Evolutionary conservation across 225 moss, liverwort and hornwort genomes (phyloP).

Genomic region (Antitrichia curtipendula): DNA sequence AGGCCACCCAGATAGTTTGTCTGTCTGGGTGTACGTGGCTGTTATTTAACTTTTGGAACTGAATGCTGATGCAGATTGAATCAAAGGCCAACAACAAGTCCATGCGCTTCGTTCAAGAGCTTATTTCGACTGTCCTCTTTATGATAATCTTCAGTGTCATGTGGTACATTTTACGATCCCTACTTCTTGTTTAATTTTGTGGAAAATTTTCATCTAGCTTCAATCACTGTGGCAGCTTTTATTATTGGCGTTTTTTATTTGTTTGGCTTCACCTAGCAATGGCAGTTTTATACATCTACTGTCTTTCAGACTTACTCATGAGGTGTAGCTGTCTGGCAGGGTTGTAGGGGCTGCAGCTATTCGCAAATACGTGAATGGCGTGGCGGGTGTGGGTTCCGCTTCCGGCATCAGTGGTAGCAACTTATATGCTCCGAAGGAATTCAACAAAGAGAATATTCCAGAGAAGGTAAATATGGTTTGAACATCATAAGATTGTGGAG

Average conservation of each 20-base stretch:
- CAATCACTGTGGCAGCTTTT: background rate
- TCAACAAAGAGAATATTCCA: conserved; percentile 85
- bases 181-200: background rate
- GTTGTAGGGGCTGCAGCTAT: conserved; percentile 99
- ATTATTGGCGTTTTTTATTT: background rate
- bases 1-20: background rate
- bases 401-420: conserved; percentile 83
- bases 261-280: background rate
- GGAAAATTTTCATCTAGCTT: background rate
- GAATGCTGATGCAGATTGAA: conserved; percentile 53
- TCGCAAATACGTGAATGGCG: conserved; percentile 97
- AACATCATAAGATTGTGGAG: background rate
- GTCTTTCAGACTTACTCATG: conserved; percentile 12
- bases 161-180: conserved; percentile 49
- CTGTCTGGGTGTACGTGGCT: background rate
- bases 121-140: conserved; percentile 87
- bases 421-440: conserved; percentile 93
- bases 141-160: conserved; percentile 99
- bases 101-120: conserved; percentile 96
- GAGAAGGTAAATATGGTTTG: conserved; percentile 57
- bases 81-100: conserved; percentile 89
- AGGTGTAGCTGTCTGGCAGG: conserved; percentile 42
- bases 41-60: background rate
- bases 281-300: background rate
- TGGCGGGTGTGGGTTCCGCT: conserved; percentile 88